Evolutionary conservation across 306 rosid species (phyloP).

Genomic region (Ziziphus jujuba): DNA sequence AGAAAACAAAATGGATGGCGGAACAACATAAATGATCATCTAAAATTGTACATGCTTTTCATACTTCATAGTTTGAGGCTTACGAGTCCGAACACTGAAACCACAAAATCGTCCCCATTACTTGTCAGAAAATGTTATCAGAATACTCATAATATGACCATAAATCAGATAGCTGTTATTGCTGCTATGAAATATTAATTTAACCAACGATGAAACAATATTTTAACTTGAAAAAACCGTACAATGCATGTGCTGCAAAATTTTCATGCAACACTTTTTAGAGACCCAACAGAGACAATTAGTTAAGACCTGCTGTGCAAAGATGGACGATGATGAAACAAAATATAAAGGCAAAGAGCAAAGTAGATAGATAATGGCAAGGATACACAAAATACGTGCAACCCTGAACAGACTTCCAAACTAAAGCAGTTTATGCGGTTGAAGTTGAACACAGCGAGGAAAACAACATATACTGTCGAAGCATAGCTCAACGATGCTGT

Average conservation of each 20-base stretch:
- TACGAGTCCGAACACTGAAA: neutral
- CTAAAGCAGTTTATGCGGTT: neutral
- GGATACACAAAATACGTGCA: neutral
- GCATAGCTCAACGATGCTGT: neutral
- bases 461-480: neutral
- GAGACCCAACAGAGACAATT: neutral
- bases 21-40: neutral
- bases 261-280: slow-evolving; percentile 2
- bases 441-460: neutral
- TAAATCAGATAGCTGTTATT: neutral
- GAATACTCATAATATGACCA: neutral
- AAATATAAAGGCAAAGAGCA: neutral
- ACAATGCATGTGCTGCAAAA: neutral
- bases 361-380: neutral
- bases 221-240: slow-evolving; percentile 1
- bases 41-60: neutral
- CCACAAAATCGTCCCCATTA: neutral
- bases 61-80: too few relatives aligned
- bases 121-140: neutral
- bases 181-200: neutral
- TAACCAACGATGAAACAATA: neutral
- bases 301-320: neutral
- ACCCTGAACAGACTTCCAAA: neutral
- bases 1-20: neutral
- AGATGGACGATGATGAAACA: neutral